A percentile compares a stretch with the other conserved stretches of the same genome.
Conservation (phyloP, 441 rosid genomes). For the Capsella rubella region DNA sequence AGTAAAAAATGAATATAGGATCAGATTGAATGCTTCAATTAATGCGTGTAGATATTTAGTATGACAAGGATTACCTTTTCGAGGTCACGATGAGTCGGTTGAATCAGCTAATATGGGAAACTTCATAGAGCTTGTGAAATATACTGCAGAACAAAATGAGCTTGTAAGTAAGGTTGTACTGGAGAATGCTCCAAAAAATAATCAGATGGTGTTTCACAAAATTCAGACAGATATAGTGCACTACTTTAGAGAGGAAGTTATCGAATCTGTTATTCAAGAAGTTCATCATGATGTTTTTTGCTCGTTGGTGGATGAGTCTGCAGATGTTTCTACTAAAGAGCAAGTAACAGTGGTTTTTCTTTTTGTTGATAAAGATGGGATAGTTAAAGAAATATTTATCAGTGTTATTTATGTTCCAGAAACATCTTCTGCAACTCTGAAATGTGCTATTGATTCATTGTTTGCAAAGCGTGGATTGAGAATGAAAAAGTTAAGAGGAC, state of each 20-base stretch:
- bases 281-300: background rate
- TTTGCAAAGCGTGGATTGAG: background rate
- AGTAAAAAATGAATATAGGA: background rate
- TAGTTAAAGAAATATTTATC: background rate
- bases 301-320: background rate
- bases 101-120: background rate
- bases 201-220: background rate
- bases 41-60: background rate
- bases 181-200: slow-evolving; percentile 2
- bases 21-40: background rate
- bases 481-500: background rate
- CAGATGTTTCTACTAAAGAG: background rate
- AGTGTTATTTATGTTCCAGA: background rate
- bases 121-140: background rate
- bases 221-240: background rate
- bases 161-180: background rate
- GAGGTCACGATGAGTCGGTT: background rate
- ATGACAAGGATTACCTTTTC: background rate
- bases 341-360: background rate
- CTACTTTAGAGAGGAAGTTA: background rate
- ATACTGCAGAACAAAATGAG: background rate
- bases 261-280: background rate
- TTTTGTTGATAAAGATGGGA: background rate
- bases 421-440: background rate
- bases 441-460: background rate